Evolutionary conservation across 371 early-diverging fungal genomes (phyloP).

Genomic region (Massospora cicadina): DNA sequence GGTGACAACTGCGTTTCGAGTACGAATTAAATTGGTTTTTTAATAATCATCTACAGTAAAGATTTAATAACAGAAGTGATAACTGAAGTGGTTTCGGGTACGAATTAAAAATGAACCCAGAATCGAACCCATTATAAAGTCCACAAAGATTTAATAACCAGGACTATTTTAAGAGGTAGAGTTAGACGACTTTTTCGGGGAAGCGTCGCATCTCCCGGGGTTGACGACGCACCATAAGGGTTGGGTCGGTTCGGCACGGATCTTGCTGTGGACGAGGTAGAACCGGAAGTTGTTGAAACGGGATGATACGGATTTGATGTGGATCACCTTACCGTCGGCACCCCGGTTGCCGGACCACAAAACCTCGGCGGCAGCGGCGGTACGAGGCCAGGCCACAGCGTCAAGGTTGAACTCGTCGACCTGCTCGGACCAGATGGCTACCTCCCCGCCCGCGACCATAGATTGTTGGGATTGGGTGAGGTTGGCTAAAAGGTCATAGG

Average conservation of each 20-base stretch:
- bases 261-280: slow-evolving; percentile 44
- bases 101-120: too few relatives aligned
- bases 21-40: too few relatives aligned
- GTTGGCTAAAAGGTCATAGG: slow-evolving; percentile 26
- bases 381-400: slow-evolving; percentile 47
- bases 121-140: too few relatives aligned
- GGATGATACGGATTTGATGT: slow-evolving; percentile 35
- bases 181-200: too few relatives aligned
- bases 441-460: slow-evolving; percentile 35
- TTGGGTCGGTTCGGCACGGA: slow-evolving; percentile 42
- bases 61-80: too few relatives aligned
- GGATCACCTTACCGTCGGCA: slow-evolving; percentile 24
- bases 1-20: too few relatives aligned
- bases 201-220: slow-evolving; percentile 26
- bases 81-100: too few relatives aligned
- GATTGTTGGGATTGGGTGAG: slow-evolving; percentile 20
- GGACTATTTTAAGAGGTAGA: too few relatives aligned
- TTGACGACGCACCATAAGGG: slow-evolving; percentile 51
- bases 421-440: slow-evolving; percentile 60
- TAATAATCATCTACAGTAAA: too few relatives aligned
- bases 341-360: slow-evolving; percentile 52
- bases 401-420: slow-evolving; percentile 39
- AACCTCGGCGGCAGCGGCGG: slow-evolving; percentile 47
- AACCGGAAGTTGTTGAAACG: slow-evolving; percentile 57
- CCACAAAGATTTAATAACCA: too few relatives aligned